Evolutionary conservation across 2,329 filamentous ascomycete species (phyloP).

Genomic region (Rhynchosporium graminicola): DNA sequence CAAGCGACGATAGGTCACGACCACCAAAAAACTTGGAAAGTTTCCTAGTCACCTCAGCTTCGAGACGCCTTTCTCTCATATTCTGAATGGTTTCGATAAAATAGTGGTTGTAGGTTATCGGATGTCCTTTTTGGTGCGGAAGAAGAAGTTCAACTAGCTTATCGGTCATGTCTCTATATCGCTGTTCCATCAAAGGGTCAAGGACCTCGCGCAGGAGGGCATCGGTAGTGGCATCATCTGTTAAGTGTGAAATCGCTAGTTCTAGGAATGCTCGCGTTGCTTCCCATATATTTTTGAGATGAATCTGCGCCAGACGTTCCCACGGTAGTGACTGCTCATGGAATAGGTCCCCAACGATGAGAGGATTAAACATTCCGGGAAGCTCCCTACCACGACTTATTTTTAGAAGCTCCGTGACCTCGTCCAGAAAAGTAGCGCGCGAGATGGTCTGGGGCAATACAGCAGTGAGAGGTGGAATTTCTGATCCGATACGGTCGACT

Average conservation of each 20-base stretch:
- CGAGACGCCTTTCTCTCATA: constrained; percentile 22
- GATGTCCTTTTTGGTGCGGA: constrained; percentile 36
- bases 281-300: constrained; percentile 30
- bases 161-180: constrained; percentile 23
- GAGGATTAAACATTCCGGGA: constrained; percentile 44
- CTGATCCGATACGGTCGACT: constrained; percentile 29
- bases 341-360: constrained; percentile 45
- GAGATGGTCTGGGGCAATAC: constrained; percentile 15
- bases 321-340: constrained; percentile 43
- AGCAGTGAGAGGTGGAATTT: constrained; percentile 38
- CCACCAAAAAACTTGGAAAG: background rate
- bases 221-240: constrained; percentile 25
- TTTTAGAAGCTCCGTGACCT: constrained; percentile 30
- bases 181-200: constrained; percentile 22
- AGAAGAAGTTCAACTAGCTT: constrained; percentile 36
- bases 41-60: constrained; percentile 5
- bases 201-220: constrained; percentile 18
- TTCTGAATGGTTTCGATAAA: constrained; percentile 40
- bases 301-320: constrained; percentile 36
- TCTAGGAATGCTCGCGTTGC: constrained; percentile 29
- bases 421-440: constrained; percentile 29
- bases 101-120: constrained; percentile 44
- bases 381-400: constrained; percentile 41
- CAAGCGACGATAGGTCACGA: background rate
- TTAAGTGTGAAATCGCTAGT: constrained; percentile 26